Evolutionary conservation across 139 green algal species (phyloP), one percentile per base, ranked within the genome.

Genomic region (Picochlorum sp.): DNA sequence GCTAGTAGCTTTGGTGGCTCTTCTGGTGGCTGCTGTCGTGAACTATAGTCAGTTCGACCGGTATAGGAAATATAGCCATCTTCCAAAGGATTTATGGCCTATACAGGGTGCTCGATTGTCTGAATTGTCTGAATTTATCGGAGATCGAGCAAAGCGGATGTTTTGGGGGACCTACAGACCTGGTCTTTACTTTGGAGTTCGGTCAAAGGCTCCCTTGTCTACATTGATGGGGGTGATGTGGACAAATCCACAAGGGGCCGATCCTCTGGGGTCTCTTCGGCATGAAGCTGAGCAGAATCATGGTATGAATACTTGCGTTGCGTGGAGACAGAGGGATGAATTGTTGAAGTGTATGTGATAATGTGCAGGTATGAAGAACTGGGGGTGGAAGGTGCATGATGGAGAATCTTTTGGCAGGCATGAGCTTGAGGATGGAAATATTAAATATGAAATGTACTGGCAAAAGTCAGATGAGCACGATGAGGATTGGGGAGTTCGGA

Each of bases 131-230:
- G 71, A 85, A 37, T 85, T 87, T 30, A 9, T 26, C 0, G 73
- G 70, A 11, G 15, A 49, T n/a, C 56, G 85, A 59, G 64, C 47
- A 2, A 64, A 75, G 21, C 26, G 57, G 2, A 81, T 92, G 78
- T 69, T 95, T 13, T 97, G 91, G 91, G 92, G 91, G 8, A 93
- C 81, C 30, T 97, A 96, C 71, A 58, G 91, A 0, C 82, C 91
- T 3, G 87, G 88, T 4, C 75, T 91, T 0, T 97, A 97, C 70
- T 88, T 97, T 65, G 91, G 84, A 6, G 81, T 94, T 81, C 79
- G 85, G 32, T 87, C 74, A 24, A 74, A 88, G 44, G 62, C 56
- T 6, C 78, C 82, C 7, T 65, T 73, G 61, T 84, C 77, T 6
- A 73, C 95, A 61, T 24, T 95, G 24, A 67, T 71, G 6, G 90